Evolutionary conservation across 2,329 filamentous ascomycete genomes (phyloP), one percentile per base, ranked within the genome.

Genomic region (Dactylonectria estremocensis): DNA sequence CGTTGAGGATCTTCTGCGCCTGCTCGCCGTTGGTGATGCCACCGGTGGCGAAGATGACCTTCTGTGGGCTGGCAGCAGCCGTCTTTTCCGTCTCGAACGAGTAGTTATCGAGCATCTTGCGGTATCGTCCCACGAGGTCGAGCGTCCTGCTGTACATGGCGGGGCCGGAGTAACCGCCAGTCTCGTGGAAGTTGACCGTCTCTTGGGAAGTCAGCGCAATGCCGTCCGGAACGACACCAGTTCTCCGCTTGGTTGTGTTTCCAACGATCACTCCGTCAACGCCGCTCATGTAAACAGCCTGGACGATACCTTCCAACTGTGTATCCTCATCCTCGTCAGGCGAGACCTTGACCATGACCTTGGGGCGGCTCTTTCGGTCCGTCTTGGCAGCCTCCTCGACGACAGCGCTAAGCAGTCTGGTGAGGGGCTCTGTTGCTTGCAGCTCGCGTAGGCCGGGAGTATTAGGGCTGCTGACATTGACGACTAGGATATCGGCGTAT

Each of bases 381-480:
- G 92, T 88, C 69, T 85, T 85, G 72, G 88, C 84, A 1, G 95
- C 95, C 62, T 95, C 93, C 16, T 89, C 86, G 2, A 98, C 95
- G 0, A 98, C 95, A 1, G 93, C 93, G 10, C 87, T 89, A 46
- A 99, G 84, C 53, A 99, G 92, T 48, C 89, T 85, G 2, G 94
- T 95, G 64, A 99, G 83, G 1, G 95, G 95, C 71, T 93, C 94
- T 0, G 91, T 89, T 2, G 93, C 93, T 82, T 99, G 96, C 43
- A 99, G 85, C 63, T 94, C 92, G 24, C 96, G 90, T 55, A 98
- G 87, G 0, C 96, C 95, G 0, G 95, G 95, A 0, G 95, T 98
- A 83, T 99, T 99, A 24, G 96, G 96, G 74, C 93, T 97, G 77
- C 95, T 97, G 56, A 99, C 96, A 76, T 99, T 99, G 77, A 99